These are phyloP conservation scores for Solidago caesia DNA, from an alignment of 129 eudicot genomes.

Conservation along the genomic window DNA sequence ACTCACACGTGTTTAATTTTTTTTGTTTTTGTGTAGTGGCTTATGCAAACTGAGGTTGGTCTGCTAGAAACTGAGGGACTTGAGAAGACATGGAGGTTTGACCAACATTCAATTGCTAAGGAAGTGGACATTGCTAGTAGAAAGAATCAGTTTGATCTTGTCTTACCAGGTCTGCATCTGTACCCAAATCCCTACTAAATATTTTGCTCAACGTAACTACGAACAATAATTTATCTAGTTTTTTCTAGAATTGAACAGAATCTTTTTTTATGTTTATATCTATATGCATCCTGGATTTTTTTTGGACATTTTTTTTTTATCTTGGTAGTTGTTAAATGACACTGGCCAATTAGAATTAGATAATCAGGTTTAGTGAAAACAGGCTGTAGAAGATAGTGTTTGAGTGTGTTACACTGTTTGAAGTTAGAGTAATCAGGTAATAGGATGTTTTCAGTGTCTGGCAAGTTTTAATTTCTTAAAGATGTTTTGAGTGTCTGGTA, in stretches of 20 bases:
- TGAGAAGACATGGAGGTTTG: constrained; percentile 83
- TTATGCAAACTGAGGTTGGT: constrained; percentile 87
- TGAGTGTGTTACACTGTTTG: background rate
- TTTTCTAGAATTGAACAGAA: background rate
- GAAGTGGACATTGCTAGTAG: constrained; percentile 70
- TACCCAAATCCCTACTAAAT: background rate
- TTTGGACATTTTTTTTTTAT: background rate
- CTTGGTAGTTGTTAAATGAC: too few relatives aligned
- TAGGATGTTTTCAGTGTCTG: background rate
- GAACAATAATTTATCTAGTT: background rate
- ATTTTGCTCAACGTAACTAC: background rate
- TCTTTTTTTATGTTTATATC: background rate
- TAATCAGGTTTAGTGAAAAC: background rate
- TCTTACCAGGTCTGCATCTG: constrained; percentile 69
- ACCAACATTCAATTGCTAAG: constrained; percentile 56
- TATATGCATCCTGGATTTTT: background rate
- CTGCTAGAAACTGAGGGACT: constrained; percentile 75
- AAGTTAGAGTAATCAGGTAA: background rate
- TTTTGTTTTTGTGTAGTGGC: constrained; percentile 53
- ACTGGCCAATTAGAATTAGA: background rate
- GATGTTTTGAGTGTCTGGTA: background rate
- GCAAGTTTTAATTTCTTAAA: background rate
- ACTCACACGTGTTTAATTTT: background rate
- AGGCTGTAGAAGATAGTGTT: constrained; percentile 3
- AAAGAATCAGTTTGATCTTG: constrained; percentile 74